phyloP scores from a whole-genome alignment of 192 early-diverging fungal genomes.

The Ambispora gerdemannii region DNA sequence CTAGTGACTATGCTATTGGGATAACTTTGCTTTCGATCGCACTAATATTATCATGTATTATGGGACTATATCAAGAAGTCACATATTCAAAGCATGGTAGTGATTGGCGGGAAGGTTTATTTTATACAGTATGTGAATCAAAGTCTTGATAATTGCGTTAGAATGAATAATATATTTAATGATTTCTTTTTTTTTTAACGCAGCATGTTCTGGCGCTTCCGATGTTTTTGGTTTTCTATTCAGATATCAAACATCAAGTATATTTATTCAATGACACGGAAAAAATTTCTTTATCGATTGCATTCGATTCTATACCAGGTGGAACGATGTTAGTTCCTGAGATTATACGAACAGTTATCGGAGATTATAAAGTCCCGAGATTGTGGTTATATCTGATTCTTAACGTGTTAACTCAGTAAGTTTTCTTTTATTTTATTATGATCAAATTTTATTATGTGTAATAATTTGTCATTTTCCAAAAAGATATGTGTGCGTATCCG shows the following conservation, averaged over 20 bases:
- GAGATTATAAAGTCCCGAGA: conserved; percentile 47
- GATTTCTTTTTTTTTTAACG: conserved; percentile 2
- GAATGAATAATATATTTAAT: neutral
- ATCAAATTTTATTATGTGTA: conserved; percentile 14
- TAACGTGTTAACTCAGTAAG: conserved; percentile 81
- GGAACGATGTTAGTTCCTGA: conserved; percentile 29
- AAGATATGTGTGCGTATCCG: conserved; percentile 82
- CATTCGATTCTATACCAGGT: conserved; percentile 31
- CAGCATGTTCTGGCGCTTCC: conserved; percentile 80
- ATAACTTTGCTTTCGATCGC: conserved; percentile 66
- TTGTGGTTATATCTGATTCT: conserved; percentile 70
- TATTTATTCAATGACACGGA: conserved; percentile 55
- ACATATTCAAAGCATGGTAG: conserved; percentile 76
- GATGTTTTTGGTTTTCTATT: conserved; percentile 70
- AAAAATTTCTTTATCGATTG: conserved; percentile 33
- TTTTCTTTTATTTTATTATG: neutral
- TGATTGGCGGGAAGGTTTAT: conserved; percentile 85
- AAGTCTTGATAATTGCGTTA: neutral
- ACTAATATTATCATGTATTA: conserved; percentile 71
- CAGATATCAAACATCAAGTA: conserved; percentile 62
- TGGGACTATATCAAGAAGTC: conserved; percentile 80
- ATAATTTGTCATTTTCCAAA: neutral
- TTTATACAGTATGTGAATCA: conserved; percentile 63
- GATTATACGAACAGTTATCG: conserved; percentile 34
- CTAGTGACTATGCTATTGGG: conserved; percentile 60